A percentile compares a stretch with the other conserved stretches of the same genome.
Evolutionary conservation across 352 stramenopile species (phyloP).

Genomic region (Globisporangium abappressorium): DNA sequence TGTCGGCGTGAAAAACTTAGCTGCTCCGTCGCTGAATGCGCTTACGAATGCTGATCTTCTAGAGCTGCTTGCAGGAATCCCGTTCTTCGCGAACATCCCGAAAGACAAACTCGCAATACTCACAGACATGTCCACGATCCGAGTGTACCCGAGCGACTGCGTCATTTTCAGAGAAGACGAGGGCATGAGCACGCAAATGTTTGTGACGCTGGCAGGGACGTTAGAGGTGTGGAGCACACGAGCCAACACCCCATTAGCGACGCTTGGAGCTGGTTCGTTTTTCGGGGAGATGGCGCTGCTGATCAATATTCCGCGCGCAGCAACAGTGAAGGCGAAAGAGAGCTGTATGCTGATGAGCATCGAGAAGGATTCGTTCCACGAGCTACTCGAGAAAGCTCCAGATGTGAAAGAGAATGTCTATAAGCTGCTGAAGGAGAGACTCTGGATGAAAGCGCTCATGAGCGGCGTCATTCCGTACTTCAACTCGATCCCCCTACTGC

Average conservation of each 20-base stretch:
- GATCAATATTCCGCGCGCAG: slow-evolving; percentile 74
- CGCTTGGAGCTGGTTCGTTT: slow-evolving; percentile 62
- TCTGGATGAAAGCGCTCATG: slow-evolving; percentile 67
- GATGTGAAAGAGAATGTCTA: slow-evolving; percentile 50
- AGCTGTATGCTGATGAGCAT: slow-evolving; percentile 81
- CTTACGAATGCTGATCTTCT: slow-evolving; percentile 70
- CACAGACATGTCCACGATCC: slow-evolving; percentile 76
- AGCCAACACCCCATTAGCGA: slow-evolving; percentile 43
- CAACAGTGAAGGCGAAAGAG: slow-evolving; percentile 61
- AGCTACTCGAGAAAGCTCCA: slow-evolving; percentile 53
- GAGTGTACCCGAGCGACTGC: slow-evolving; percentile 63
- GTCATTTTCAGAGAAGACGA: slow-evolving; percentile 77
- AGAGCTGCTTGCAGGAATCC: slow-evolving; percentile 53
- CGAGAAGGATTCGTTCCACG: slow-evolving; percentile 70
- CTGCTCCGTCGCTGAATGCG: slow-evolving; percentile 47
- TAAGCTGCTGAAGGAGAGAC: slow-evolving; percentile 62
- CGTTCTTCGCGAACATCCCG: slow-evolving; percentile 67
- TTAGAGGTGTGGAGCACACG: slow-evolving; percentile 66
- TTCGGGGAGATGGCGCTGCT: slow-evolving; percentile 82
- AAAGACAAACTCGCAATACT: slow-evolving; percentile 55
- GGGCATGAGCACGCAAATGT: slow-evolving; percentile 77
- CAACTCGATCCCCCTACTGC: slow-evolving; percentile 41
- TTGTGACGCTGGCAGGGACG: slow-evolving; percentile 60
- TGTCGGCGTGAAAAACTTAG: slow-evolving; percentile 23
- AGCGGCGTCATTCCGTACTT: slow-evolving; percentile 77